phyloP scores from a whole-genome alignment of 306 rosid genomes.

The Hippophae gyantsensis region DNA sequence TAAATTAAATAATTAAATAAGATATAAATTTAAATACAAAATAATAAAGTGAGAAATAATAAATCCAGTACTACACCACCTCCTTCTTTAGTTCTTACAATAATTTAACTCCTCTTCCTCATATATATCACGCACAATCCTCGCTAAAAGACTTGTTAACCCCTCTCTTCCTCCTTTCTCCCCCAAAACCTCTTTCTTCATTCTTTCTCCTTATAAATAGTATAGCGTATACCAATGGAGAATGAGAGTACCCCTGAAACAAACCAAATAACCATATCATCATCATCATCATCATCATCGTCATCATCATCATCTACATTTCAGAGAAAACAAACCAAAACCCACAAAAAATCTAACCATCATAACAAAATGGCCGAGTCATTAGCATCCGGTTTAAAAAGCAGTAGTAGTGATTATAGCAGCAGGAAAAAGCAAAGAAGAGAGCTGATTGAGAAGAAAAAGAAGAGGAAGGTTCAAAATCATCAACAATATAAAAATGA shows the following conservation, averaged over 20 bases:
- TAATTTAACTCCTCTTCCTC: constrained; percentile 32
- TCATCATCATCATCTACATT: constrained; percentile 19
- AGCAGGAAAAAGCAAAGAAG: constrained; percentile 6
- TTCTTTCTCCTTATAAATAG: background rate
- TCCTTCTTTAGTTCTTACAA: constrained; percentile 16
- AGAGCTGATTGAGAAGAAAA: constrained; percentile 5
- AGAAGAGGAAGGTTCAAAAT: background rate
- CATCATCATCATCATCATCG: background rate
- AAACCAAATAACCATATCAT: constrained; percentile 2
- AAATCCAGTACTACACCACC: constrained; percentile 19
- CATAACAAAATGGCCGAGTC: too few species aligned
- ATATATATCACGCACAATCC: background rate
- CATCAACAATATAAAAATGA: background rate
- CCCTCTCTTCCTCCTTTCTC: constrained; percentile 1
- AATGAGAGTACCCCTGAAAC: background rate
- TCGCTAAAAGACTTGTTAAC: background rate
- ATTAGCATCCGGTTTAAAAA: too few species aligned
- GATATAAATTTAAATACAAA: too few species aligned
- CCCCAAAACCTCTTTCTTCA: background rate
- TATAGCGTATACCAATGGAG: constrained; percentile 17
- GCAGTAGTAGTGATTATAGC: background rate
- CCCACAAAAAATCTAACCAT: constrained; percentile 5
- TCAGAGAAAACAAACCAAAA: constrained; percentile 23
- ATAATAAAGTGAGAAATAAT: background rate
- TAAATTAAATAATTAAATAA: too few species aligned